These are phyloP conservation scores for Colletotrichum ledebouriae DNA, from an alignment of 2,329 filamentous ascomycete species.

Conservation along the genomic window DNA sequence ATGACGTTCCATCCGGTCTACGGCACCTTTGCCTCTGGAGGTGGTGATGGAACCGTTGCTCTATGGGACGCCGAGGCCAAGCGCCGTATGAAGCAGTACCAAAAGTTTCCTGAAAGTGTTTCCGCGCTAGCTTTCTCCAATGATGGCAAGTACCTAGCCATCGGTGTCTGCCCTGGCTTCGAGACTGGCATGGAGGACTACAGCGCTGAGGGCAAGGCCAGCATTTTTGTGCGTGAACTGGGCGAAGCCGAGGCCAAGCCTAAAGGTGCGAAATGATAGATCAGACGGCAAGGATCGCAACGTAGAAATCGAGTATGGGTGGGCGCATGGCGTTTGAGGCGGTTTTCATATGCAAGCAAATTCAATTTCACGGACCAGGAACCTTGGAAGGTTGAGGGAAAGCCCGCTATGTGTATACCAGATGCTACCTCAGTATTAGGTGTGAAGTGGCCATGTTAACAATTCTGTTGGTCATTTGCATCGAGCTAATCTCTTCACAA, in stretches of 20 bases:
- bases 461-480: conserved; percentile 4
- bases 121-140: conserved; percentile 82
- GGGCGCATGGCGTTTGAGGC: conserved; percentile 41
- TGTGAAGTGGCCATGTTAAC: conserved; percentile 23
- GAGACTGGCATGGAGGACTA: conserved; percentile 89
- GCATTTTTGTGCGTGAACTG: conserved; percentile 85
- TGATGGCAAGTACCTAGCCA: conserved; percentile 82
- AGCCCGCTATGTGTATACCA: conserved; percentile 41
- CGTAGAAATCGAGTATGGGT: conserved; percentile 44
- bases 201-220: conserved; percentile 77
- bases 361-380: conserved; percentile 46
- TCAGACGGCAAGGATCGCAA: not conserved
- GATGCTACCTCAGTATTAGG: conserved; percentile 38
- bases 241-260: conserved; percentile 90
- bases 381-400: conserved; percentile 33
- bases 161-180: conserved; percentile 88
- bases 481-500: conserved; percentile 10
- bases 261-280: conserved; percentile 76
- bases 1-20: conserved; percentile 87
- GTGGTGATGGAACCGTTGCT: conserved; percentile 91
- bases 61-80: conserved; percentile 94
- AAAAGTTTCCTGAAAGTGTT: conserved; percentile 84
- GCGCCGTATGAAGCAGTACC: conserved; percentile 89
- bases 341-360: conserved; percentile 48
- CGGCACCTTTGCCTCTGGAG: conserved; percentile 90